Evolutionary conservation across 306 rosid species (phyloP), one percentile per base, ranked within the genome.

Genomic region (Aeschynomene evenia): DNA sequence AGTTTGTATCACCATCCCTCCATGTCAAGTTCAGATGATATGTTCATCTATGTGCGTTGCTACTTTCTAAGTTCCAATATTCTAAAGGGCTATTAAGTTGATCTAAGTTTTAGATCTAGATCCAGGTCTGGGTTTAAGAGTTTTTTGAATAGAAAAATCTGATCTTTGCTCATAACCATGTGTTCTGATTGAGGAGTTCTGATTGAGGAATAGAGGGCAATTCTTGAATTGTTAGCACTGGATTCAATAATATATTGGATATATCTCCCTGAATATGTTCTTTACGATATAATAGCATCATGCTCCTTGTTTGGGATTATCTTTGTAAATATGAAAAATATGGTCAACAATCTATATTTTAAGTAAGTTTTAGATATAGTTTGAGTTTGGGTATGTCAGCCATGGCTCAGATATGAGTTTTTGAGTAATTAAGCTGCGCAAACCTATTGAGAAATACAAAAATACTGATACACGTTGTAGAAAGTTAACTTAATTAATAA

Each of bases 41-140:
- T n/a, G n/a, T n/a, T n/a, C n/a, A n/a, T n/a, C n/a, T n/a, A n/a
- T n/a, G n/a, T n/a, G n/a, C n/a, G n/a, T n/a, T n/a, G n/a, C n/a
- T n/a, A n/a, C n/a, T 50, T 68, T n/a, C n/a, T n/a, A n/a, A n/a
- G n/a, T n/a, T 24, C 29, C 7, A 26, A 45, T 67, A n/a, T 29
- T 28, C 50, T 29, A 39, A 65, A 71, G 75, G 62, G 65, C 40
- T 71, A 26, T 13, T n/a, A 13, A 67, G 45, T 73, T 69, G 68
- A 43, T 58, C 54, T 68, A 13, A 45, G 48, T 52, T 74, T 22
- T 31, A 5, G 39, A 59, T 63, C 43, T 51, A 3, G 9, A 61
- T 50, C 18, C 9, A 4, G 58, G 13, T 43, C 46, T 19, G 48
- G 15, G 68, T 9, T 36, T 58, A 13, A 16, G 23, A 1, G 6